These are phyloP conservation scores for Zygotorulaspora mrakii DNA, from an alignment of 1,139 yeast genomes.

Conservation along the genomic window DNA sequence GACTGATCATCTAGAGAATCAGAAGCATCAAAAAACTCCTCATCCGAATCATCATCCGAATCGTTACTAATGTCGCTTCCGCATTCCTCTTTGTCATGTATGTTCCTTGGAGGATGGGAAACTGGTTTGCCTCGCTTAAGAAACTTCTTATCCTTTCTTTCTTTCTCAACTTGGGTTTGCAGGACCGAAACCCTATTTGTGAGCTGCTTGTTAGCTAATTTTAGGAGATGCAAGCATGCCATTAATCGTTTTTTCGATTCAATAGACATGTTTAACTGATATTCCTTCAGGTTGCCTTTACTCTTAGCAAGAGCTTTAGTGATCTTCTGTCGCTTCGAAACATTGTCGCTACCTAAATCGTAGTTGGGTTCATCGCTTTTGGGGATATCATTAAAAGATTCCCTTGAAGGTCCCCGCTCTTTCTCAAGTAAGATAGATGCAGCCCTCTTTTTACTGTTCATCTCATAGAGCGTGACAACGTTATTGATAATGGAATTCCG, in stretches of 20 bases:
- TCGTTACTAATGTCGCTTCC: constrained; percentile 24
- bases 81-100: constrained; percentile 1
- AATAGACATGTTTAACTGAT: constrained; percentile 44
- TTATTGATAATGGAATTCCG: constrained; percentile 26
- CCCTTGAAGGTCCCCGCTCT: constrained; percentile 10
- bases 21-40: constrained; percentile 32
- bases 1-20: constrained; percentile 37
- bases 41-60: constrained; percentile 32
- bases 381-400: constrained; percentile 15
- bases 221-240: constrained; percentile 67
- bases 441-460: constrained; percentile 24
- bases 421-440: constrained; percentile 18
- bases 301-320: constrained; percentile 31
- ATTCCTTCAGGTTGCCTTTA: constrained; percentile 34
- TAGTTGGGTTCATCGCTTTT: constrained; percentile 18
- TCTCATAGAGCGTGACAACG: constrained; percentile 32
- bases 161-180: constrained; percentile 48
- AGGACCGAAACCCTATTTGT: constrained; percentile 59
- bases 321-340: constrained; percentile 30
- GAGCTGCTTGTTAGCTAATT: constrained; percentile 71
- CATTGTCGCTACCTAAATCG: too few species aligned
- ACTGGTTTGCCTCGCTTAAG: constrained; percentile 4
- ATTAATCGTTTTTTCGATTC: constrained; percentile 70
- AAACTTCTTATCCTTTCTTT: constrained; percentile 19
- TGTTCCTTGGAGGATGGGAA: neutral